These are phyloP conservation scores for Trametes cingulata DNA, from an alignment of 768 basidiomycete genomes.

Conservation along the genomic window DNA sequence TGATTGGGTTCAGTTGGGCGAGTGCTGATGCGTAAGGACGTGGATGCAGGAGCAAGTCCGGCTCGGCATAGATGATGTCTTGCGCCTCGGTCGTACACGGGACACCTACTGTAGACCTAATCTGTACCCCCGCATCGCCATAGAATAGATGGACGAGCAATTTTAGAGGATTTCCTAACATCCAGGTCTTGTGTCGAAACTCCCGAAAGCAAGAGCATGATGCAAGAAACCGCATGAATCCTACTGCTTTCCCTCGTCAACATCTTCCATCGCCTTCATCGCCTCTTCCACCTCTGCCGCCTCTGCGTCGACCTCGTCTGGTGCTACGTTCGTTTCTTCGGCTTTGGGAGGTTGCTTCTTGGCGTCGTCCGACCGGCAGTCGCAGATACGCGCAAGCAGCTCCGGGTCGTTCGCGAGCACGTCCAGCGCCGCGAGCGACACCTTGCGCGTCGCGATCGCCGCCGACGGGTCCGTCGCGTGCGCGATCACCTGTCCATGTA, in stretches of 20 bases:
- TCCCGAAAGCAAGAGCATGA: neutral
- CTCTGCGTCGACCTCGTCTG: slow-evolving; percentile 35
- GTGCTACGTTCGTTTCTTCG: slow-evolving; percentile 35
- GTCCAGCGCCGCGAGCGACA: slow-evolving; percentile 67
- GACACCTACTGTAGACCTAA: slow-evolving; percentile 14
- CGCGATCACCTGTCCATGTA: slow-evolving; percentile 67
- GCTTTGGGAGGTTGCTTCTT: slow-evolving; percentile 25
- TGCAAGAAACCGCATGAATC: neutral
- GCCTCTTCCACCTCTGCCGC: slow-evolving; percentile 12
- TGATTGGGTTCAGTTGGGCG: neutral
- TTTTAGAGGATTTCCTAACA: neutral
- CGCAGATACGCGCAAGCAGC: slow-evolving; percentile 64
- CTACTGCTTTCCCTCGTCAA: slow-evolving; percentile 1
- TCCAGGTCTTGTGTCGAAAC: neutral
- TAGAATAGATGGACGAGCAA: slow-evolving; percentile 15
- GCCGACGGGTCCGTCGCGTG: slow-evolving; percentile 53
- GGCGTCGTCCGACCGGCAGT: slow-evolving; percentile 44
- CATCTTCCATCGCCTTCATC: slow-evolving; percentile 12
- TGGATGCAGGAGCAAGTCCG: slow-evolving; percentile 22
- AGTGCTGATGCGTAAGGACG: slow-evolving; percentile 4
- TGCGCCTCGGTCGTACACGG: slow-evolving; percentile 1
- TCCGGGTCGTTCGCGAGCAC: slow-evolving; percentile 63
- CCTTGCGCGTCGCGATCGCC: slow-evolving; percentile 57
- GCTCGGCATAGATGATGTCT: slow-evolving; percentile 17
- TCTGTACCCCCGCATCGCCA: slow-evolving; percentile 14